phyloP scores from a whole-genome alignment of 306 rosid genomes.

The Fragaria ananassa region DNA sequence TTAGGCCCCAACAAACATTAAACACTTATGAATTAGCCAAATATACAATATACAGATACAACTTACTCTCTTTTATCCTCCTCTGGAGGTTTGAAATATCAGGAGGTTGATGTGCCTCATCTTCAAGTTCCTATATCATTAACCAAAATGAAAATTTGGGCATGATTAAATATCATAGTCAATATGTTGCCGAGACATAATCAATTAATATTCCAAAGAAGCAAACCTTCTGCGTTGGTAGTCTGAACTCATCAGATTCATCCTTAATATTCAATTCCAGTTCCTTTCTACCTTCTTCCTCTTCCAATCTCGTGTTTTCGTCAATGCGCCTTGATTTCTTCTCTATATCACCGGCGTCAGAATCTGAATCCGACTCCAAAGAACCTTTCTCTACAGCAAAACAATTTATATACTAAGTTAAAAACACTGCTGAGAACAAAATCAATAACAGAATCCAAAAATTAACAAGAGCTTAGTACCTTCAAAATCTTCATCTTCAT shows the following conservation, averaged over 20 bases:
- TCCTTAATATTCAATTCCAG: constrained; percentile 59
- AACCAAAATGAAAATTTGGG: neutral
- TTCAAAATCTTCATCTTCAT: constrained; percentile 31
- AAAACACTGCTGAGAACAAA: neutral
- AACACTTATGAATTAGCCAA: neutral
- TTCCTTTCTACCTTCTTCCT: constrained; percentile 60
- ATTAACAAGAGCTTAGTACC: neutral
- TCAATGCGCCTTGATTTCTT: constrained; percentile 59
- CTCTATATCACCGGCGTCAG: constrained; percentile 40
- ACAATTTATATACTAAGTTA: neutral
- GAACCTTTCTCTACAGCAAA: constrained; percentile 38
- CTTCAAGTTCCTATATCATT: constrained; percentile 66
- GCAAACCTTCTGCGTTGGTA: constrained; percentile 67
- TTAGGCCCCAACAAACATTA: constrained; percentile 4
- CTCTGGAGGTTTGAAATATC: constrained; percentile 75
- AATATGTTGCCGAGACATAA: neutral
- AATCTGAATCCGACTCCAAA: constrained; percentile 42
- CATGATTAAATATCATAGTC: neutral
- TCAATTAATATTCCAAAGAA: neutral
- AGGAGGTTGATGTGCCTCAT: constrained; percentile 68
- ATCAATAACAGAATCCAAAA: neutral
- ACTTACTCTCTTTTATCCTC: constrained; percentile 81
- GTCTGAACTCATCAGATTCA: constrained; percentile 87
- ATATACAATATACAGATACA: neutral
- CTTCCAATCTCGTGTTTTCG: constrained; percentile 39